Base-by-base conservation (phyloP, 2,329 filamentous ascomycete species). In the Juglanconis sp. region DNA sequence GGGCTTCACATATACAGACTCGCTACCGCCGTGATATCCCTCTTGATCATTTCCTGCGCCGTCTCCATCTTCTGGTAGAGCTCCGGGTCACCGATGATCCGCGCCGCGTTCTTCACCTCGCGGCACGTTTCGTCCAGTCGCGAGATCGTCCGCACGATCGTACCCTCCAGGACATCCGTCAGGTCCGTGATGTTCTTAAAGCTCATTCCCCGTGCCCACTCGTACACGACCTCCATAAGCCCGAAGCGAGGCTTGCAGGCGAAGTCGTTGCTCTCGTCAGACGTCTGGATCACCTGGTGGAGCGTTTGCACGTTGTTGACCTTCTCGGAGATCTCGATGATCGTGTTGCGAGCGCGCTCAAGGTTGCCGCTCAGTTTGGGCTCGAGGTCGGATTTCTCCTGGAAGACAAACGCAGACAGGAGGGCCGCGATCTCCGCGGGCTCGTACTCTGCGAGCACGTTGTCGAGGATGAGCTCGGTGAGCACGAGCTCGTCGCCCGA, bases 141-240 rank as follows among this genome's bases (percentile, higher is more conserved):
- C 47, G 92, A 96, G 67, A 99, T 98, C 2, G 95, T 94, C 56
- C 95, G 82, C 52, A 99, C 95, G 76, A 99, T 98, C 0, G 95
- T 98, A 1, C 95, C 95, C 75, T 99, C 95, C 69, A 98, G 86
- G 60, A 99, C 93, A 73, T 98, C 94, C 7, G 95, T 99, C 71
- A 99, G 77, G 66, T 94, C 90, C 0, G 94, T 98, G 67, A 99
- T 99, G 65, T 95, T 94, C 76, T 96, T 96, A 81, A 99, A 99
- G 56, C 91, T 94, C 92, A 98, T 98, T 32, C 95, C 95, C 53
- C 92, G 82, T 9, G 95, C 95, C 95, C 95, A 99, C 74, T 99
- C 95, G 72, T 98, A 97, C 38, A 99, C 96, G 0, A 99, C 95
- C 74, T 99, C 95, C 72, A 96, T 92, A 59, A 99, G 83, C 1